phyloP scores from a whole-genome alignment of 306 rosid species.

The Rubus parviflorus region DNA sequence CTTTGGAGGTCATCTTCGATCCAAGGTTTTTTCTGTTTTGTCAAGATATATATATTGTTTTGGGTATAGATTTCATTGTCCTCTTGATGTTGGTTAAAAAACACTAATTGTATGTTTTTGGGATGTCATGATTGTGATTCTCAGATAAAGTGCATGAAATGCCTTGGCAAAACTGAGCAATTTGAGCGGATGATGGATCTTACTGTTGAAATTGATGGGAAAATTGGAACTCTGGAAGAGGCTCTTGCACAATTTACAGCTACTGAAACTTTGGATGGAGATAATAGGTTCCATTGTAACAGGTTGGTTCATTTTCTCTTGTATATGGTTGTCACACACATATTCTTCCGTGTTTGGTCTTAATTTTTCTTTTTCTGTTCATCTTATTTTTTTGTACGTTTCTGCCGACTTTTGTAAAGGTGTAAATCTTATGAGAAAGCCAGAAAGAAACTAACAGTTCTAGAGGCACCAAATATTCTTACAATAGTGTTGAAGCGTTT shows the following conservation, averaged over 20 bases:
- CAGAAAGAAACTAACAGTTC: slow-evolving; percentile 63
- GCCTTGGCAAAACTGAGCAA: slow-evolving; percentile 67
- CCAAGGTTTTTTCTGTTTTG: slow-evolving; percentile 54
- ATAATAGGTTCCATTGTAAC: slow-evolving; percentile 68
- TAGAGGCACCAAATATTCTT: slow-evolving; percentile 81
- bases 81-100: not conserved
- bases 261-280: slow-evolving; percentile 68
- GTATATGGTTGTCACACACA: not conserved
- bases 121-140: slow-evolving; percentile 31
- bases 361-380: not conserved
- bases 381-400: not conserved
- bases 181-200: slow-evolving; percentile 85
- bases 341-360: not conserved
- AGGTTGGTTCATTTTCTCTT: slow-evolving; percentile 45
- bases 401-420: slow-evolving; percentile 33
- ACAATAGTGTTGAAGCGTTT: slow-evolving; percentile 78
- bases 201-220: slow-evolving; percentile 76
- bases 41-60: not conserved
- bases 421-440: slow-evolving; percentile 81
- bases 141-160: slow-evolving; percentile 77
- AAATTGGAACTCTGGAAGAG: slow-evolving; percentile 79
- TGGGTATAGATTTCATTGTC: not conserved
- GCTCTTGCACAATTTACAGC: slow-evolving; percentile 84
- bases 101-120: slow-evolving; percentile 13
- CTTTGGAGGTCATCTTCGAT: slow-evolving; percentile 76